Evolutionary conservation across 805 yeast species (phyloP), one percentile per base, ranked within the genome.

Genomic region (Cephaloascus albidus): DNA sequence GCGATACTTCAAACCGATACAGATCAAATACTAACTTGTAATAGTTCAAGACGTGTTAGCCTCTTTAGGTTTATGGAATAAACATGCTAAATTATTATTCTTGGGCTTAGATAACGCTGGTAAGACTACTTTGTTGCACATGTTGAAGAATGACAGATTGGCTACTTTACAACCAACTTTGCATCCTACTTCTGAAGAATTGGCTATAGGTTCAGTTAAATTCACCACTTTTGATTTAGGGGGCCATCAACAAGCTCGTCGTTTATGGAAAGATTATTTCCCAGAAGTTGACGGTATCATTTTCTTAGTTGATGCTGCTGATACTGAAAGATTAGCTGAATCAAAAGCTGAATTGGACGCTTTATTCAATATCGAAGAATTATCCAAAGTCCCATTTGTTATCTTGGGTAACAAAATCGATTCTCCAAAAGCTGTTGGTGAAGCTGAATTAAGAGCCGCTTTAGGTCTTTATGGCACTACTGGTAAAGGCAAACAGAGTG

Each of bases 211-310:
- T 51, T 83, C 85, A 51, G 94, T 90, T 45, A 82, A 90, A 61
- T 93, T 93, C 74, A 93, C 99, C 44, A 93, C 99, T 20, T 93
- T 93, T 54, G 99, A 93, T 63, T 74, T 93, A 52, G 99, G 99
- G 65, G 99, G 99, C 35, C 99, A 93, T 70, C 82, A 78, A 62
- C 97, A 90, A 68, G 97, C 99, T 37, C 89, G 99, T 69, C 87
- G 98, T 68, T 79, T 93, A 58, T 93, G 99, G 99, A 89, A 89
- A 60, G 97, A 93, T 62, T 93, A 93, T 64, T 93, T 93, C 82
- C 99, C 99, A 43, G 99, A 93, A 68, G 99, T 93, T 37, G 85
- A 88, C 62, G 98, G 97, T 41, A 93, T 93, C 50, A 97, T 93
- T 26, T 93, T 85, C 63, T 71, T 93, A 43, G 97, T 93, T 26